Percentiles rank a stretch among this genome's conserved stretches.
Evolutionary conservation across 495 filamentous ascomycete species (phyloP).

Genomic region (Tuber indicum): DNA sequence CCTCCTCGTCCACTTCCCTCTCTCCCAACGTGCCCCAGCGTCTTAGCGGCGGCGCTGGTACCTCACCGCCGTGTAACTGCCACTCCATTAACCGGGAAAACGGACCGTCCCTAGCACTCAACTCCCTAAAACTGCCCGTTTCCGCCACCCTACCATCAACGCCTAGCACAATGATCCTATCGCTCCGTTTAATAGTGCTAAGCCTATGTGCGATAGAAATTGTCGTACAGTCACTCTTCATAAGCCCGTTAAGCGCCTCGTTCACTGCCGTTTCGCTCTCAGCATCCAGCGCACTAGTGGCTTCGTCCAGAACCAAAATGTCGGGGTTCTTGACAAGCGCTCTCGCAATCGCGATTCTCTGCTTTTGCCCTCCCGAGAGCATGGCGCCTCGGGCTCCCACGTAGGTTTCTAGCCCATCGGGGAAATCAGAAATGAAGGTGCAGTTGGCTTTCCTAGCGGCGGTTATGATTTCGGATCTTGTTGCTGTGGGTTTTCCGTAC

Average conservation of each 20-base stretch:
- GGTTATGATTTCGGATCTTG: slow-evolving; percentile 69
- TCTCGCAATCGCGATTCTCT: slow-evolving; percentile 92
- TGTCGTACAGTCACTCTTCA: slow-evolving; percentile 71
- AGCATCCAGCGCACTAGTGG: slow-evolving; percentile 88
- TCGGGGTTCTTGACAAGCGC: slow-evolving; percentile 93
- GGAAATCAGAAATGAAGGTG: slow-evolving; percentile 91
- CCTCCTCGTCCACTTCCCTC: neutral
- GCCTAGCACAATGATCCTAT: slow-evolving; percentile 82
- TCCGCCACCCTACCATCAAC: slow-evolving; percentile 83
- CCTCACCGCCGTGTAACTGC: slow-evolving; percentile 86
- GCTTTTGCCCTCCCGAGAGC: slow-evolving; percentile 92
- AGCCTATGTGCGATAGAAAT: slow-evolving; percentile 95
- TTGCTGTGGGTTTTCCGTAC: slow-evolving; percentile 78
- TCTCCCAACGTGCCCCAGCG: neutral
- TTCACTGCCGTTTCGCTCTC: slow-evolving; percentile 96
- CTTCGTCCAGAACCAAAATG: slow-evolving; percentile 93
- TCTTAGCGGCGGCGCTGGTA: neutral
- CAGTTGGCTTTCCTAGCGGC: slow-evolving; percentile 95
- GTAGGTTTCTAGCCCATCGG: slow-evolving; percentile 87
- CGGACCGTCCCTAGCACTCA: slow-evolving; percentile 68
- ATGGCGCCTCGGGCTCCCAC: slow-evolving; percentile 91
- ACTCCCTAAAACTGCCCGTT: slow-evolving; percentile 70
- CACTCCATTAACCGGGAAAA: slow-evolving; percentile 97
- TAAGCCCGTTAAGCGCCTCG: slow-evolving; percentile 69
- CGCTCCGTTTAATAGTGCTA: slow-evolving; percentile 90